Conservation (phyloP, 495 filamentous ascomycete species). For the Hypoxylon intermedium region DNA sequence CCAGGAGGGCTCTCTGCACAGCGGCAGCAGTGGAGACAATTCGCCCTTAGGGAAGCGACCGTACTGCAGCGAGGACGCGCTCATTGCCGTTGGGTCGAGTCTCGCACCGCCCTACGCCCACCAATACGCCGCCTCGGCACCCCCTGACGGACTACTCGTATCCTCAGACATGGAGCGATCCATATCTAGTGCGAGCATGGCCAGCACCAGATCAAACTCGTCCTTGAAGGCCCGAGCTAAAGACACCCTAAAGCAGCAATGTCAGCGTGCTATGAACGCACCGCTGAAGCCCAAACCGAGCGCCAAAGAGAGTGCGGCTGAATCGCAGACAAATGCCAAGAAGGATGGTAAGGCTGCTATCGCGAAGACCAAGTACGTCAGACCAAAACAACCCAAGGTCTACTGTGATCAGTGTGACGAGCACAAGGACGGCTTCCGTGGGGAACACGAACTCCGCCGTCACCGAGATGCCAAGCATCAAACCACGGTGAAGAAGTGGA, state of each 20-base stretch:
- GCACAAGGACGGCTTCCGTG: conserved; percentile 86
- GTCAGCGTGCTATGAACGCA: conserved; percentile 39
- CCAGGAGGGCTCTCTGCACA: conserved; percentile 40
- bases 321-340: conserved; percentile 33
- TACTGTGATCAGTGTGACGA: conserved; percentile 76
- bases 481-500: conserved; percentile 75
- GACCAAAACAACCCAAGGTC: conserved; percentile 78
- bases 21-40: conserved; percentile 35
- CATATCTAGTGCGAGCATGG: conserved; percentile 51
- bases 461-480: conserved; percentile 85
- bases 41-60: conserved; percentile 45
- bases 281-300: conserved; percentile 52
- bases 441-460: conserved; percentile 89
- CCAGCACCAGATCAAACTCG: conserved; percentile 48
- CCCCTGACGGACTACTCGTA: conserved; percentile 34
- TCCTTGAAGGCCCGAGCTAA: conserved; percentile 52
- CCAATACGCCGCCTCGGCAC: conserved; percentile 44
- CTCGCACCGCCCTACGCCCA: conserved; percentile 43
- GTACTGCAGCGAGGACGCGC: conserved; percentile 37
- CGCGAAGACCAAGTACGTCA: conserved; percentile 71
- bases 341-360: conserved; percentile 64
- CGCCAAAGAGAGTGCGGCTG: conserved; percentile 32
- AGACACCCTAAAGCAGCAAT: conserved; percentile 48
- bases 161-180: conserved; percentile 54
- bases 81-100: conserved; percentile 48